Evolutionary conservation across 129 eudicot genomes (phyloP), one percentile per base, ranked within the genome.

Genomic region (Tanacetum coccineum): DNA sequence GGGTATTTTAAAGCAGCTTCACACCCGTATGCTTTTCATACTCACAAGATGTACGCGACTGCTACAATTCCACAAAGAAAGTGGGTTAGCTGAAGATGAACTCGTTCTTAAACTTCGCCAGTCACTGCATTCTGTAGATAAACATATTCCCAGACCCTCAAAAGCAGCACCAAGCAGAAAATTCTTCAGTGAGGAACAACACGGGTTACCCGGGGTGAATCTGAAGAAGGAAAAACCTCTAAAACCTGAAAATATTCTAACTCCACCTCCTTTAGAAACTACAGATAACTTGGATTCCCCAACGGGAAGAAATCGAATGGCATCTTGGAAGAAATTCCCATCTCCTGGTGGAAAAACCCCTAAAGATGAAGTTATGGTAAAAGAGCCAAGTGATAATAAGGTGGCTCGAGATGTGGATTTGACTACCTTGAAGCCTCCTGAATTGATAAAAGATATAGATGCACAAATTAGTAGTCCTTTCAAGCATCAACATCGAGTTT

Each of bases 21-120:
- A 93, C 66, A 93, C 98, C 50, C 89, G 98, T 47, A 93, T 93
- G 98, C 98, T 93, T 73, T 93, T 93, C 76, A 93, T 93, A 61
- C 98, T 93, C 65, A 93, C 98, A 4, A 78, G 98, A 78, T 93
- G 98, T 62, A 93, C 98, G 2, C 81, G 98, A 28, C 74, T 93
- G 75, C 59, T 93, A 70, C 98, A 93, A 70, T 93, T 93, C 76
- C 98, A 93, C 75, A 93, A 93, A 81, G 98, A 93, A 81, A 93
- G 92, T 76, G 91, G 94, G 39, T 84, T 88, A 55, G 91, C 96
- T 25, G 98, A 93, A 85, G 98, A 93, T 77, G 98, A 82, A 65
- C 82, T 78, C 53, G 78, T 82, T 45, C 87, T 88, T 67, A 83
- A 78, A 57, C 90, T 88, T 67, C 91, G 96, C 19, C 91, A 88